Conservation (phyloP, 176 grass and related monocot species). For the Melocanna baccifera region DNA sequence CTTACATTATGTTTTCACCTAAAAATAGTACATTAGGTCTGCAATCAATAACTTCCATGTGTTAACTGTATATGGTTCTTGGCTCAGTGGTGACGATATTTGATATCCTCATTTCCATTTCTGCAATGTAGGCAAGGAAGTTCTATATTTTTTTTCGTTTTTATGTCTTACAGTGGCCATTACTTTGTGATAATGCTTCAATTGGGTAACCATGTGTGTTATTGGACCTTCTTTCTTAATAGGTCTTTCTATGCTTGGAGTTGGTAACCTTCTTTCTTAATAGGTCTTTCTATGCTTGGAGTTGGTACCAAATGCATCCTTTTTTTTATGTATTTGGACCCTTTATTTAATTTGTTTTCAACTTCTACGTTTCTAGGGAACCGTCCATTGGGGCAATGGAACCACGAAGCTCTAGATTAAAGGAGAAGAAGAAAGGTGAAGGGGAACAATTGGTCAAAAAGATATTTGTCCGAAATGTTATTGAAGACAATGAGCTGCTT, state of each 20-base stretch:
- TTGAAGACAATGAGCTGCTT: no score
- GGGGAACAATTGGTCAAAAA: no score
- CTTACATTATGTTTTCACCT: no score
- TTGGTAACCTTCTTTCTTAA: no score
- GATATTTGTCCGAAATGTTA: no score
- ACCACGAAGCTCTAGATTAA: no score
- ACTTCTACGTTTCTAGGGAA: no score
- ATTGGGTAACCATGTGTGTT: not conserved
- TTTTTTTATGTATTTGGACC: not conserved
- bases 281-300: no score
- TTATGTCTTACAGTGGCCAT: not conserved
- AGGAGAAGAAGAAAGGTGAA: no score
- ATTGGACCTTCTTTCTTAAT: not conserved
- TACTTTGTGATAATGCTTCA: not conserved
- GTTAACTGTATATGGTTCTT: not conserved
- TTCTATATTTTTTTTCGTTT: not conserved
- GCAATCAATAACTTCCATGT: not conserved
- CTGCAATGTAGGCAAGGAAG: not conserved
- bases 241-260: conserved; percentile 4
- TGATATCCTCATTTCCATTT: conserved; percentile 14
- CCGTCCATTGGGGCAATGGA: no score
- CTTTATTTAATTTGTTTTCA: conserved; percentile 31
- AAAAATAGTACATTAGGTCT: conserved; percentile 20
- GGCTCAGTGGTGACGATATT: conserved; percentile 8
- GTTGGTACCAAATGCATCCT: not conserved